Evolutionary conservation across 2,329 filamentous ascomycete genomes (phyloP).

Genomic region (Didymella keratinophila): DNA sequence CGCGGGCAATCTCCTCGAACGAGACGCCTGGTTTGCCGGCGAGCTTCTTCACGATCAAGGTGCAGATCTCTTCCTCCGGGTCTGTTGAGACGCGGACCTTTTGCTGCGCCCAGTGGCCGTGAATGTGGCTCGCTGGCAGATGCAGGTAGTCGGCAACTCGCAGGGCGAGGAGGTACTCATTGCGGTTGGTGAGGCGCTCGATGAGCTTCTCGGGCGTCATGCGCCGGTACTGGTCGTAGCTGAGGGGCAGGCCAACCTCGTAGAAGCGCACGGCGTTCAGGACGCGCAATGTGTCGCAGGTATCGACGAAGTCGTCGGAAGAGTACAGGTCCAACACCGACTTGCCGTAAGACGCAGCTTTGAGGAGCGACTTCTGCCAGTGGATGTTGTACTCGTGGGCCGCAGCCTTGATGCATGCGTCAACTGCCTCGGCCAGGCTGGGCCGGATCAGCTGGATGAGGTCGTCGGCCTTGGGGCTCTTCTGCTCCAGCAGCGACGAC

Average conservation of each 20-base stretch:
- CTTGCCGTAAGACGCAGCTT: slow-evolving; percentile 96
- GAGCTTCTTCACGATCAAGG: slow-evolving; percentile 84
- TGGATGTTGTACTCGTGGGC: slow-evolving; percentile 89
- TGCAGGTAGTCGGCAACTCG: slow-evolving; percentile 87
- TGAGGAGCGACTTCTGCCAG: slow-evolving; percentile 96
- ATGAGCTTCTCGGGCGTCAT: slow-evolving; percentile 91
- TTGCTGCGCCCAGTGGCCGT: slow-evolving; percentile 95
- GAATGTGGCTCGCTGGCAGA: slow-evolving; percentile 86
- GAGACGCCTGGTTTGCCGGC: slow-evolving; percentile 91
- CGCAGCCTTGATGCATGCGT: slow-evolving; percentile 90
- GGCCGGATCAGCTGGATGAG: slow-evolving; percentile 93
- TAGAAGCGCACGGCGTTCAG: slow-evolving; percentile 93
- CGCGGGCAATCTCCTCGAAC: slow-evolving; percentile 90
- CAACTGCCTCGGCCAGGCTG: slow-evolving; percentile 89
- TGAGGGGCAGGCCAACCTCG: slow-evolving; percentile 86
- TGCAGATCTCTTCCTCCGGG: slow-evolving; percentile 87
- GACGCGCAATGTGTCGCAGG: slow-evolving; percentile 92
- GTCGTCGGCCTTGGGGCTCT: slow-evolving; percentile 96
- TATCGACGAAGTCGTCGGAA: slow-evolving; percentile 98
- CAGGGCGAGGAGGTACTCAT: slow-evolving; percentile 89
- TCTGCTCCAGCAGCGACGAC: slow-evolving; percentile 86
- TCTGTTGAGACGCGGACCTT: slow-evolving; percentile 87
- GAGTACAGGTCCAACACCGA: slow-evolving; percentile 97
- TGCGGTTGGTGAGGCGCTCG: slow-evolving; percentile 82
- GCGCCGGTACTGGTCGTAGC: slow-evolving; percentile 91